phyloP scores from a whole-genome alignment of 2,329 filamentous ascomycete species.

The Pestalotiopsis sp. region DNA sequence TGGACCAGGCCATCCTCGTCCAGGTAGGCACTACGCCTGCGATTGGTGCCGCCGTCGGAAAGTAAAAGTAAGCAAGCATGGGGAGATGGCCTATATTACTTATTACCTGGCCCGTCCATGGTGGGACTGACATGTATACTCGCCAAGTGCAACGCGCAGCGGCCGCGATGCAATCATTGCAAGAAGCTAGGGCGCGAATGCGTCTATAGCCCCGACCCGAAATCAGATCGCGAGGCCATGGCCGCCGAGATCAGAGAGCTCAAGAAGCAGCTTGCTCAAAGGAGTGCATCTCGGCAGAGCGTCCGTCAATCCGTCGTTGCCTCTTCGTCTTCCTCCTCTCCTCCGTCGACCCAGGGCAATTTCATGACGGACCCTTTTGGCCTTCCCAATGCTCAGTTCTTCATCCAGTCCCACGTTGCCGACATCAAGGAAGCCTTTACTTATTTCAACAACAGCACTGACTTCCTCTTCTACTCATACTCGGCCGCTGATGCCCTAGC shows the following conservation, averaged over 20 bases:
- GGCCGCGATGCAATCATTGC: not conserved
- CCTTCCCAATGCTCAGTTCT: not conserved
- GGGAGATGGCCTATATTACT: too few species aligned
- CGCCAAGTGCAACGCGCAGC: not conserved
- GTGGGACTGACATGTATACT: too few species aligned
- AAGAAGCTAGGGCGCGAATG: not conserved
- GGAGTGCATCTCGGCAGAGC: not conserved
- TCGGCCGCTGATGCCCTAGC: not conserved
- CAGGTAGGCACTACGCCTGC: too few species aligned
- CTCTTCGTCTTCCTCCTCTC: not conserved
- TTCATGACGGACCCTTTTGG: not conserved
- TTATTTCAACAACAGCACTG: not conserved
- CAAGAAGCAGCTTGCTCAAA: not conserved
- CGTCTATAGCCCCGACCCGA: not conserved
- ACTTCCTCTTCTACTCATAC: not conserved
- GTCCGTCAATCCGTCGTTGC: too few species aligned
- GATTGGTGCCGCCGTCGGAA: not conserved
- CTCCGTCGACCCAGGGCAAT: not conserved
- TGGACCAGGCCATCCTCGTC: too few species aligned
- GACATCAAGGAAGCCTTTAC: not conserved
- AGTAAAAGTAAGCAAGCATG: not conserved
- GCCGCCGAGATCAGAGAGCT: not conserved
- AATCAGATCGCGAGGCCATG: not conserved
- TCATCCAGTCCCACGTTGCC: not conserved
- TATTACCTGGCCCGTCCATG: too few species aligned